A percentile compares a stretch with the other conserved stretches of the same genome.
Conservation (phyloP, 768 basidiomycete species). For the Kwoniella shandongensis region DNA sequence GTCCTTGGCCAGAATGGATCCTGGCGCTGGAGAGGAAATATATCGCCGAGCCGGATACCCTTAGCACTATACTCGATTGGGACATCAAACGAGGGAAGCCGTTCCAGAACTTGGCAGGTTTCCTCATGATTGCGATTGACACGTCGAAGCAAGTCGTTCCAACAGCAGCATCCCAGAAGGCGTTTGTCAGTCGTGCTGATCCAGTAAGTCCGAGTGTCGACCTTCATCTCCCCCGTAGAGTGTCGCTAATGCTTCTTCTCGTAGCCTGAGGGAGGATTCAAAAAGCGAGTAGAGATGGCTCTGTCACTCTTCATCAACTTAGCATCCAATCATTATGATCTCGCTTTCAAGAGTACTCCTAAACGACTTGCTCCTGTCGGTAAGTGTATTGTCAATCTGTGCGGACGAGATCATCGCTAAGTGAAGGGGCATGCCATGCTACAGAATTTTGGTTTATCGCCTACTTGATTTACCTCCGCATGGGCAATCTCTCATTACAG, state of each 20-base stretch:
- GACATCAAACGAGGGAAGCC: conserved; percentile 70
- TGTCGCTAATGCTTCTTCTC: background rate
- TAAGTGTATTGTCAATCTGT: conserved; percentile 51
- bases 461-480: conserved; percentile 53
- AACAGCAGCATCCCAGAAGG: conserved; percentile 1
- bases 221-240: background rate
- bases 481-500: conserved; percentile 41
- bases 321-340: conserved; percentile 52
- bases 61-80: conserved; percentile 63
- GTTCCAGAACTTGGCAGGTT: conserved; percentile 70
- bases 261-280: conserved; percentile 56
- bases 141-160: conserved; percentile 4
- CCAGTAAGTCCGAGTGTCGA: conserved; percentile 16
- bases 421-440: conserved; percentile 7
- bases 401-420: too few relatives aligned
- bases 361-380: conserved; percentile 80
- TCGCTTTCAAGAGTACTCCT: conserved; percentile 66
- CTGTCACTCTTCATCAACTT: conserved; percentile 56
- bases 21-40: conserved; percentile 62
- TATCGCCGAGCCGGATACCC: conserved; percentile 63
- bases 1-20: conserved; percentile 71
- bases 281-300: conserved; percentile 60
- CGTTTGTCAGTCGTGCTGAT: conserved; percentile 28
- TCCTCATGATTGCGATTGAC: conserved; percentile 57
- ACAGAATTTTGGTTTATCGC: conserved; percentile 68